These are phyloP conservation scores for Domatiomyces catenatus DNA, from an alignment of 2,329 filamentous ascomycete genomes.

Conservation along the genomic window DNA sequence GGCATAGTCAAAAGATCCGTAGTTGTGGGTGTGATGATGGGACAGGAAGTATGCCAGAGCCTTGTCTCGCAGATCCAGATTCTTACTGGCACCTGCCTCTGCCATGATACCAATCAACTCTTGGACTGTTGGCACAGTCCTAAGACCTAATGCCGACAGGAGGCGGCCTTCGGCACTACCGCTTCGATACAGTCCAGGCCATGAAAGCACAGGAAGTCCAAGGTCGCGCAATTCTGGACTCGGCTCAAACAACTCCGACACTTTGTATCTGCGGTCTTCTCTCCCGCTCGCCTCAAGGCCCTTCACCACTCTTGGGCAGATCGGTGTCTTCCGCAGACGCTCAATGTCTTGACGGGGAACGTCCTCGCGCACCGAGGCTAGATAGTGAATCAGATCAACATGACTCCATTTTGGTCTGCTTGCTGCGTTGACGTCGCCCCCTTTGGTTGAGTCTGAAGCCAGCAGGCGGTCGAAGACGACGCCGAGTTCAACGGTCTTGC, in stretches of 20 bases:
- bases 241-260: slow-evolving; percentile 70
- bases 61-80: slow-evolving; percentile 44
- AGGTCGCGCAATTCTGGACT: slow-evolving; percentile 54
- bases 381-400: slow-evolving; percentile 84
- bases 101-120: slow-evolving; percentile 70
- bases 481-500: slow-evolving; percentile 87
- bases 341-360: slow-evolving; percentile 71
- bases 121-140: slow-evolving; percentile 51
- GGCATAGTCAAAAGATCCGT: slow-evolving; percentile 48
- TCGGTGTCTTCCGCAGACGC: slow-evolving; percentile 59
- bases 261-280: slow-evolving; percentile 45
- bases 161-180: slow-evolving; percentile 60
- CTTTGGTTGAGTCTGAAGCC: slow-evolving; percentile 32
- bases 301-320: slow-evolving; percentile 61
- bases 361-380: slow-evolving; percentile 76
- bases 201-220: slow-evolving; percentile 62
- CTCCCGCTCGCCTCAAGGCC: slow-evolving; percentile 33
- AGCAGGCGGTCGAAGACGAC: slow-evolving; percentile 84
- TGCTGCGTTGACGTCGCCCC: slow-evolving; percentile 6
- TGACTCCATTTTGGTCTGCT: slow-evolving; percentile 59
- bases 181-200: slow-evolving; percentile 58
- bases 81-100: slow-evolving; percentile 37
- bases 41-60: slow-evolving; percentile 70
- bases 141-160: slow-evolving; percentile 56
- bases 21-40: slow-evolving; percentile 64